Percentiles rank a stretch among this genome's conserved stretches.
phyloP scores from a whole-genome alignment of 495 filamentous ascomycete species.

The Annulohypoxylon bovei region DNA sequence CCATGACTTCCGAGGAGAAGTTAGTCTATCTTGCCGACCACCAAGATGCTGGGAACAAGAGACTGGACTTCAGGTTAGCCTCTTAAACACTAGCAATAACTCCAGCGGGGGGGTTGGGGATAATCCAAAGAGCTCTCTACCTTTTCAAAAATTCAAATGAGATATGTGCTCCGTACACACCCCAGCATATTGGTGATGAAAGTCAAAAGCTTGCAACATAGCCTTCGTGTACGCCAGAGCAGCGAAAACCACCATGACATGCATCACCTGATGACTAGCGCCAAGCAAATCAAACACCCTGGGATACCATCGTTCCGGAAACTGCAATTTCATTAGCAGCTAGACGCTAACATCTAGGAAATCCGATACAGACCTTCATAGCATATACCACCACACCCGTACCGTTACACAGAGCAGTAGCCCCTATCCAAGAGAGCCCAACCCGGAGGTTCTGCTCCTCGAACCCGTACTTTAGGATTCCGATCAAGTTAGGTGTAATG shows the following conservation, averaged over 20 bases:
- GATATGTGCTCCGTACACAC: background rate
- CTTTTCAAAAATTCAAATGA: background rate
- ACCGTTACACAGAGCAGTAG: slow-evolving; percentile 53
- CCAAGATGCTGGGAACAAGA: slow-evolving; percentile 74
- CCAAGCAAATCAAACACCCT: slow-evolving; percentile 60
- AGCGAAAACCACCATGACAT: slow-evolving; percentile 59
- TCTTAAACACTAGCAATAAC: slow-evolving; percentile 36
- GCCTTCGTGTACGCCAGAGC: slow-evolving; percentile 56
- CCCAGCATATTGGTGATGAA: slow-evolving; percentile 45
- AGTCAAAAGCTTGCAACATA: slow-evolving; percentile 59
- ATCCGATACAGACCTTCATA: slow-evolving; percentile 49
- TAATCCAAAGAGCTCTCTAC: background rate
- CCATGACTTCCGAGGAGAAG: slow-evolving; percentile 70
- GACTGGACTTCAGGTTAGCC: slow-evolving; percentile 66
- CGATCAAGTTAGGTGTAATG: slow-evolving; percentile 55
- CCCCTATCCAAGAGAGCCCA: slow-evolving; percentile 54
- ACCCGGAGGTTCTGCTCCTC: slow-evolving; percentile 52
- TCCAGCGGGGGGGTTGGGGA: background rate
- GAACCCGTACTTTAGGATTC: slow-evolving; percentile 51
- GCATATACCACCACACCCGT: slow-evolving; percentile 55
- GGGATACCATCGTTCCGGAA: slow-evolving; percentile 60
- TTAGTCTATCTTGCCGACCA: slow-evolving; percentile 72
- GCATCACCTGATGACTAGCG: slow-evolving; percentile 64
- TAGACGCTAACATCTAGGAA: no score
- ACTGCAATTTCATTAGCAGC: slow-evolving; percentile 37